Percentiles rank a stretch among this genome's conserved stretches.
Evolutionary conservation across 225 moss, liverwort and hornwort genomes (phyloP).

Genomic region (Ulota crispa): DNA sequence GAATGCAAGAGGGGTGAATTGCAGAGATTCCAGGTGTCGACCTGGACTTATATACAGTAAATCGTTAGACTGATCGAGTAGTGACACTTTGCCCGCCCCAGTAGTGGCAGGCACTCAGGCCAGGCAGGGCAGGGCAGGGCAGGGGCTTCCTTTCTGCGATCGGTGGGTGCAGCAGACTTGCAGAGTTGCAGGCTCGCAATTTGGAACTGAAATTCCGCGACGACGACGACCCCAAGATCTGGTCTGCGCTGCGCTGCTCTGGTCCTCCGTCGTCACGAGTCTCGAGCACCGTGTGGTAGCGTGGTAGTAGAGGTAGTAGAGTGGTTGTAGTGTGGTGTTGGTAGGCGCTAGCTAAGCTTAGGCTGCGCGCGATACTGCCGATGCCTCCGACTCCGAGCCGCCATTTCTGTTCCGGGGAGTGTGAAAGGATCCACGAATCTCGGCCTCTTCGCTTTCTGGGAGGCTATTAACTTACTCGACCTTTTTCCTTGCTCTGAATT

Average conservation of each 20-base stretch:
- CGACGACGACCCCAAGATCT: conserved; percentile 14
- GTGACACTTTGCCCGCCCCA: neutral
- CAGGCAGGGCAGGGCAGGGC: no score
- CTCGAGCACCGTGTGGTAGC: neutral
- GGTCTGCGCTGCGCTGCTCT: neutral
- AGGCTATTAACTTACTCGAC: neutral
- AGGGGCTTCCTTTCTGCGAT: no score
- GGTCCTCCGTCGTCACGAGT: neutral
- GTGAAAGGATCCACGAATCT: neutral
- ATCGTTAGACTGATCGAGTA: neutral
- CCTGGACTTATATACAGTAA: conserved; percentile 15
- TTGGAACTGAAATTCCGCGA: conserved; percentile 19
- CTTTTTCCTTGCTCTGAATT: neutral
- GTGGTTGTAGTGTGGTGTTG: no score
- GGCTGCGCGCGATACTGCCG: neutral
- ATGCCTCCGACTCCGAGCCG: neutral
- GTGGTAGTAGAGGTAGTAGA: neutral
- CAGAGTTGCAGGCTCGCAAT: neutral
- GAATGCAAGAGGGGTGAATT: no score
- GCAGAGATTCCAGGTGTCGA: conserved; percentile 4
- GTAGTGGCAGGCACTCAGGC: no score
- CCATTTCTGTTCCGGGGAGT: neutral
- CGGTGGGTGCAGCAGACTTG: no score
- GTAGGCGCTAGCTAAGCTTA: neutral
- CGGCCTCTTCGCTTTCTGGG: neutral